Evolutionary conservation across 306 rosid genomes (phyloP).

Genomic region (Medicago ruthenica): DNA sequence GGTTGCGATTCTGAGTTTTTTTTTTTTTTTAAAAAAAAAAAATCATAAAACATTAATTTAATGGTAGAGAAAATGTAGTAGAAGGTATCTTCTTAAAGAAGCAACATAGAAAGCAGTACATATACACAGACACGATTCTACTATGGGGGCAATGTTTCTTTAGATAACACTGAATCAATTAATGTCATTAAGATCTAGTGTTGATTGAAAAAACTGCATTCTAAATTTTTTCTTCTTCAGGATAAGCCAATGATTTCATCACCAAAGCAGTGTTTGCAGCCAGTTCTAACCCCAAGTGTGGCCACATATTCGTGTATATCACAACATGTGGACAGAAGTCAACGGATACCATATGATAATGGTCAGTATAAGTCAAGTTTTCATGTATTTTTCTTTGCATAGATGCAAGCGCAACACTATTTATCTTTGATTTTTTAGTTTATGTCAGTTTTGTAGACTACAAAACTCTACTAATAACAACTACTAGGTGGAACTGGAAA

Average conservation of each 20-base stretch:
- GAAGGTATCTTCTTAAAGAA: neutral
- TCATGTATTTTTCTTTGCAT: no score
- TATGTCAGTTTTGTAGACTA: neutral
- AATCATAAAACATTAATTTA: no score
- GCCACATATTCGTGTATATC: conserved; percentile 59
- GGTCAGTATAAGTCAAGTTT: conserved; percentile 52
- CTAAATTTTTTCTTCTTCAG: conserved; percentile 73
- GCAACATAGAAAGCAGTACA: neutral
- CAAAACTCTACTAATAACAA: neutral
- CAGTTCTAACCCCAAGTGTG: conserved; percentile 54
- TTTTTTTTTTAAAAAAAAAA: neutral
- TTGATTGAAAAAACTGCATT: conserved; percentile 61
- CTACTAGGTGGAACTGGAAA: neutral
- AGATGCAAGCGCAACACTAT: no score
- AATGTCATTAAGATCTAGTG: conserved; percentile 57
- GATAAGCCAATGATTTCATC: conserved; percentile 75
- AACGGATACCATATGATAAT: conserved; percentile 58
- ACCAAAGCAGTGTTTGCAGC: conserved; percentile 57
- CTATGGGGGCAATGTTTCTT: neutral
- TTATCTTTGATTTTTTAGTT: neutral
- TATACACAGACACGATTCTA: no score
- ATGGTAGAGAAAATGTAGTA: no score
- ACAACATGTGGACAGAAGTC: conserved; percentile 54
- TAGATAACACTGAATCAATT: conserved; percentile 43
- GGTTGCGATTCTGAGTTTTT: conserved; percentile 12